Evolutionary conservation across 1,284 basidiomycete species (phyloP).

Genomic region (Lignosus rhinocerotis): DNA sequence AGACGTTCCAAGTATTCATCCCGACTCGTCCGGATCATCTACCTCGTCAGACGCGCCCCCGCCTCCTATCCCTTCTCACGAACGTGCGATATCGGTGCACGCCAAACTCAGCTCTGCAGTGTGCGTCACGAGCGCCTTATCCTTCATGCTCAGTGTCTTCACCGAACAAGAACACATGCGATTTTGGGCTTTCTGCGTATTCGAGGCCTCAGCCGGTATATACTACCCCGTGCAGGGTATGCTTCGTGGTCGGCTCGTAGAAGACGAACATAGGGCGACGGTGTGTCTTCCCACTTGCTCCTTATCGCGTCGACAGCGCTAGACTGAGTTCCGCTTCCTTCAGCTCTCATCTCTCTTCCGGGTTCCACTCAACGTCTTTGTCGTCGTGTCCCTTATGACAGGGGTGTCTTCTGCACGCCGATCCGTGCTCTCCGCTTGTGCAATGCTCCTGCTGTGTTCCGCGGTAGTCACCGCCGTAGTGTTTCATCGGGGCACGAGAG

Average conservation of each 20-base stretch:
- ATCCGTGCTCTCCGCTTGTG: conserved; percentile 59
- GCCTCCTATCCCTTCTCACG: conserved; percentile 17
- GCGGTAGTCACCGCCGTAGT: conserved; percentile 52
- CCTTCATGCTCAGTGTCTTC: conserved; percentile 55
- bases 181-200: conserved; percentile 74
- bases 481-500: conserved; percentile 7
- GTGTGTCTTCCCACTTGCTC: conserved; percentile 41
- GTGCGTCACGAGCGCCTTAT: conserved; percentile 58
- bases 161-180: conserved; percentile 48
- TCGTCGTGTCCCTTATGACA: conserved; percentile 68
- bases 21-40: background rate
- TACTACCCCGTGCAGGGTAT: conserved; percentile 81
- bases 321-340: background rate
- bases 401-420: conserved; percentile 67
- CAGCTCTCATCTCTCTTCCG: conserved; percentile 73
- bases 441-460: conserved; percentile 59
- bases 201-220: conserved; percentile 76
- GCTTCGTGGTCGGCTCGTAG: conserved; percentile 65
- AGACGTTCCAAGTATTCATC: conserved; percentile 18
- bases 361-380: conserved; percentile 73
- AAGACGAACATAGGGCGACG: conserved; percentile 73
- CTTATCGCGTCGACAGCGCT: conserved; percentile 3
- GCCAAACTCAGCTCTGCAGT: conserved; percentile 67
- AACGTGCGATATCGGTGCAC: conserved; percentile 56
- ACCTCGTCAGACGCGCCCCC: conserved; percentile 12